phyloP scores from a whole-genome alignment of 2,329 filamentous ascomycete species.

The Cadophora malorum region DNA sequence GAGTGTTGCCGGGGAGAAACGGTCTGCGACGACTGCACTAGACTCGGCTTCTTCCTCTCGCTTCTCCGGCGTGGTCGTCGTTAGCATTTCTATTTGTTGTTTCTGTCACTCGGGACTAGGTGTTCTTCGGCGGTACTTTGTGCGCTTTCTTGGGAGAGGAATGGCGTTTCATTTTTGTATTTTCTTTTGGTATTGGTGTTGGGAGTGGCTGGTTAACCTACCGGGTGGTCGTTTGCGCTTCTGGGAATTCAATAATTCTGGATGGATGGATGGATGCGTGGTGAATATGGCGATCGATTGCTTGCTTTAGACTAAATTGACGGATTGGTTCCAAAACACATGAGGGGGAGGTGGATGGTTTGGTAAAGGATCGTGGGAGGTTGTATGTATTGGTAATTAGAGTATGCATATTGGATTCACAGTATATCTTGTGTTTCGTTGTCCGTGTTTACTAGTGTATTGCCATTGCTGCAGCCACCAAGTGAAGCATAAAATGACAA shows the following conservation, averaged over 20 bases:
- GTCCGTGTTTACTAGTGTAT: too few species aligned
- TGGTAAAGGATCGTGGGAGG: background rate
- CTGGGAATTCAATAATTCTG: background rate
- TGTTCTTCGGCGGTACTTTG: background rate
- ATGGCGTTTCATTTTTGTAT: background rate
- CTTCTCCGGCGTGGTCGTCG: too few species aligned
- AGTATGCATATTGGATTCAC: background rate
- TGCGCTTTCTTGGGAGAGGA: background rate
- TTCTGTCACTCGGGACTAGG: too few species aligned
- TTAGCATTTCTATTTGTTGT: too few species aligned
- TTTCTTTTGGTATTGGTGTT: background rate
- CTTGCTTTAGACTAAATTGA: slow-evolving; percentile 2
- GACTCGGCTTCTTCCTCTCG: too few species aligned
- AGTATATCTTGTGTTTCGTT: too few species aligned
- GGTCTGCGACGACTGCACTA: too few species aligned
- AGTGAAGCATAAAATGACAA: too few species aligned
- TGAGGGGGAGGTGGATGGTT: background rate
- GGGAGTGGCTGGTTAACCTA: background rate
- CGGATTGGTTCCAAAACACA: background rate
- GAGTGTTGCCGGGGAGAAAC: too few species aligned
- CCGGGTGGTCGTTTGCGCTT: background rate
- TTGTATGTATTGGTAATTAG: background rate
- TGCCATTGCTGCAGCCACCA: too few species aligned
- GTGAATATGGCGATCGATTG: background rate
- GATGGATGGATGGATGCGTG: background rate